Evolutionary conservation across 2,329 filamentous ascomycete genomes (phyloP), one percentile per base, ranked within the genome.

Genomic region (Ambrosiella xylebori): DNA sequence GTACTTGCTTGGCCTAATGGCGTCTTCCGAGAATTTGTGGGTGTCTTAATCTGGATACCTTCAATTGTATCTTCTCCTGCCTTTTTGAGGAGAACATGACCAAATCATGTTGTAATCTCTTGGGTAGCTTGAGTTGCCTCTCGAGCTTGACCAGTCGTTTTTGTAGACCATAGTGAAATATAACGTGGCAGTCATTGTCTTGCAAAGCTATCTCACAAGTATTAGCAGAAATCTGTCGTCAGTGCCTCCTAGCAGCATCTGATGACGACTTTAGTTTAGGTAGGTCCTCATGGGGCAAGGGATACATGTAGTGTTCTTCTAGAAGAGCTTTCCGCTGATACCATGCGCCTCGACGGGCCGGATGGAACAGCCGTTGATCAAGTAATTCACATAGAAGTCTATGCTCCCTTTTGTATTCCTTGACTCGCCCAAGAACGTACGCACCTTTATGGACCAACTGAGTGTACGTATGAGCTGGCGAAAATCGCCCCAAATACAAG

Each of bases 91-190:
- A 81, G 78, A 2, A 94, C 86, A 68, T 97, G 89, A 0, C 84
- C 82, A 69, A 98, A 98, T 96, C 86, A 69, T 98, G 93, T 66
- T 97, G 90, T 50, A 88, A 77, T 17, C 93, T 80, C 65, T 88
- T 88, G 0, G 88, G 84, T 19, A 96, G 79, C 61, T 85, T 88
- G 6, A 97, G 74, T 40, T 81, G 79, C 66, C 82, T 91, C 69
- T 98, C 93, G 0, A 98, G 78, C 70, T 96, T 97, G 54, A 80
- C 78, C n/a, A 96, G 80, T 1, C 93, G 84, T 68, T 95, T 97
- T 68, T 97, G 91, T 6, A 98, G 73, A 65, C 97, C 91, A 65
- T 95, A 88, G 67, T 98, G 91, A 67, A 88, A 91, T 60, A 95
- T 93, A 27, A 95, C 71, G 69, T 98, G 93, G 60, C 91, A 95